phyloP scores from a whole-genome alignment of 78 protist genomes.

The Cavenderia fasciculata region DNA sequence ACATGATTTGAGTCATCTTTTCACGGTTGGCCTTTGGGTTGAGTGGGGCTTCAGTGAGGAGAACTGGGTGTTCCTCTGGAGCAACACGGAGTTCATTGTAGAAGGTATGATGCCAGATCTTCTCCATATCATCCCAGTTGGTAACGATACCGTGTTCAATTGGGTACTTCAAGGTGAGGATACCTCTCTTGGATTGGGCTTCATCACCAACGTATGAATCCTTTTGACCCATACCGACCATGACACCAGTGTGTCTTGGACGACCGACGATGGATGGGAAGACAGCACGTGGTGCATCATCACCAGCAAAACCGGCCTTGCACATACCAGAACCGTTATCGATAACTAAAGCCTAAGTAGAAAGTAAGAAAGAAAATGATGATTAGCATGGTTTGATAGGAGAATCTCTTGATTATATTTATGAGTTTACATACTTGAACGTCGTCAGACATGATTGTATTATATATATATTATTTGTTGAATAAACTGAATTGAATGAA shows the following conservation, averaged over 20 bases:
- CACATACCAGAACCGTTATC: slow-evolving; percentile 96
- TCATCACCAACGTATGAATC: slow-evolving; percentile 84
- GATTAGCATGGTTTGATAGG: no score
- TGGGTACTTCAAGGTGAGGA: slow-evolving; percentile 87
- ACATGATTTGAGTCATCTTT: slow-evolving; percentile 93
- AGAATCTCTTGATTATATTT: no score
- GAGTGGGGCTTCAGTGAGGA: slow-evolving; percentile 89
- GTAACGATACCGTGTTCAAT: slow-evolving; percentile 85
- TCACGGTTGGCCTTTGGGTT: slow-evolving; percentile 95
- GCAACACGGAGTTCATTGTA: slow-evolving; percentile 68
- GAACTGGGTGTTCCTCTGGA: slow-evolving; percentile 85
- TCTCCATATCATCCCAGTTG: slow-evolving; percentile 92
- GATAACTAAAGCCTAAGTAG: no score
- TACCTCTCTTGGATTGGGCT: slow-evolving; percentile 80
- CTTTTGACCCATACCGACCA: slow-evolving; percentile 92
- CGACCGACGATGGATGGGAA: slow-evolving; percentile 94
- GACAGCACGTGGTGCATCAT: slow-evolving; percentile 94
- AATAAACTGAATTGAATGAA: no score
- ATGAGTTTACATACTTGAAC: no score
- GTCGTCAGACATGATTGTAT: no score
- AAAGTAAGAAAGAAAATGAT: no score
- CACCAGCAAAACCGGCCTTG: slow-evolving; percentile 97
- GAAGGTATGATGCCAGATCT: slow-evolving; percentile 90
- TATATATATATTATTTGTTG: no score
- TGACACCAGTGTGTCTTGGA: slow-evolving; percentile 90